Base-by-base conservation (phyloP, 371 early-diverging fungal species). In the Gilbertella persicaria region DNA sequence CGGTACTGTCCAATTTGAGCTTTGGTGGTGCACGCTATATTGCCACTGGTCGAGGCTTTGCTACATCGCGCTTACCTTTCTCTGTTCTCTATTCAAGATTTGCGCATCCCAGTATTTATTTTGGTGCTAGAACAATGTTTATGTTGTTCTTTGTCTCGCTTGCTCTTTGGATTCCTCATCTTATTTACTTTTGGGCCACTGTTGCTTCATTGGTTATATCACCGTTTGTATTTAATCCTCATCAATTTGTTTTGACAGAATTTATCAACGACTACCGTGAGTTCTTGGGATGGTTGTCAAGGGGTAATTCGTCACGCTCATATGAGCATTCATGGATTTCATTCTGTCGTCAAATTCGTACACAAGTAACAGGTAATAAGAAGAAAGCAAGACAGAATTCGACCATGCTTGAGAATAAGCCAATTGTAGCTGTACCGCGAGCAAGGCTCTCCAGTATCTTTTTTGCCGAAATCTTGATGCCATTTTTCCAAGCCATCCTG, bases 11-110 rank as follows among this genome's bases (percentile, higher is more conserved):
- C 50, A 91, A 92, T 62, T 61, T 93, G 60, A 89, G 83, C 10
- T 94, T 90, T 67, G 93, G 93, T 42, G 92, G 92, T 9, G 91
- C 92, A 16, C 80, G 89, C 0, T 95, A 94, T 62, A 91, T 93
- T 52, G 88, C 89, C 17, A 91, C 94, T 1, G 96, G 96, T 0
- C 86, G 96, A 62, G 92, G 92, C 13, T 91, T 95, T 67, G 92
- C 94, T 2, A 95, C 93, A 0, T 75, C 92, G 5, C 84, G 94
- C 4, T 54, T 87, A n/a, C 83, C 88, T 19, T 94, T 95, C 66
- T 75, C 84, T 1, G 73, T 83, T 3, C 81, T 94, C 12, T 94
- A 87, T 53, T 80, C 88, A 23, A 83, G 89, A 3, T 95, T 93
- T 69, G 86, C 92, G 1, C 86, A 88, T 37, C 80, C 90, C 8